Evolutionary conservation across 208 protist species (phyloP).

Genomic region (Trypanosoma rangeli): DNA sequence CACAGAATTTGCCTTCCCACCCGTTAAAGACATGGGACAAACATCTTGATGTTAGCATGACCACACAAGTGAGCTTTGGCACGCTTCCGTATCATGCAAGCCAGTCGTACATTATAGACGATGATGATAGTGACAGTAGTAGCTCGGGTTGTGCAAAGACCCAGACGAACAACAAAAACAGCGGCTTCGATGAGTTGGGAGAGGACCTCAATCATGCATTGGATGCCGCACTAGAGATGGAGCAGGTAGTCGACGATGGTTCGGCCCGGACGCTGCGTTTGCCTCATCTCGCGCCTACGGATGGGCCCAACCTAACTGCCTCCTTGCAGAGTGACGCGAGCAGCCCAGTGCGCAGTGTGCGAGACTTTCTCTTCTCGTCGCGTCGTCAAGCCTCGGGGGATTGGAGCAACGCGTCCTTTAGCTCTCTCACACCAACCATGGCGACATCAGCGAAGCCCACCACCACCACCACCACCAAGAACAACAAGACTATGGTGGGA

Average conservation of each 20-base stretch:
- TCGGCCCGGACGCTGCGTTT: neutral
- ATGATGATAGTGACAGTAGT: conserved; percentile 16
- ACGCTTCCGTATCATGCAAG: conserved; percentile 7
- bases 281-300: neutral
- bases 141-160: conserved; percentile 1
- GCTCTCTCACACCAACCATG: neutral
- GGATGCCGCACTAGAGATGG: neutral
- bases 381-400: conserved; percentile 2
- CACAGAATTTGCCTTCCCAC: neutral
- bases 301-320: neutral
- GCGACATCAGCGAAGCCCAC: neutral
- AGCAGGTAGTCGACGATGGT: neutral
- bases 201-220: neutral
- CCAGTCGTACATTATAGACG: conserved; percentile 11
- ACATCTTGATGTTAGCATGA: neutral
- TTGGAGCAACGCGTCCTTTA: conserved; percentile 11
- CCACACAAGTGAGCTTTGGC: neutral
- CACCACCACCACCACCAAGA: neutral
- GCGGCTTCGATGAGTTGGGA: neutral
- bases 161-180: conserved; percentile 8
- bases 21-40: neutral
- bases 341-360: conserved; percentile 21
- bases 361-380: conserved; percentile 29
- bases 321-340: neutral
- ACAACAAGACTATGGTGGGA: neutral